Conservation (phyloP, 768 basidiomycete species). For the Suillus tomentosus region DNA sequence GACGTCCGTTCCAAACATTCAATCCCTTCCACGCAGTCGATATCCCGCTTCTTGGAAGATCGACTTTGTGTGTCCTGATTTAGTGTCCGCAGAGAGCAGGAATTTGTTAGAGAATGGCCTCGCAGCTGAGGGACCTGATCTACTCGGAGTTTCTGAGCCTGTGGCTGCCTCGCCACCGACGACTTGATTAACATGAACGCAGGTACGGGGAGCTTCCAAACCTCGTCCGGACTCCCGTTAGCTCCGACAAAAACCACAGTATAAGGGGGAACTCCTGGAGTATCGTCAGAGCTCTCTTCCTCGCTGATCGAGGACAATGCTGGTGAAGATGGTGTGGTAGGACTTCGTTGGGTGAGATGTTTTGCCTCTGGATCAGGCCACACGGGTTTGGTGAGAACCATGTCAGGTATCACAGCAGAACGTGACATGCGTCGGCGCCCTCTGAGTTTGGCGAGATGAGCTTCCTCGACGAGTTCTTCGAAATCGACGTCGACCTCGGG, state of each 20-base stretch:
- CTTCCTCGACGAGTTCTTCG: slow-evolving; percentile 6
- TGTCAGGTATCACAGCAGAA: neutral
- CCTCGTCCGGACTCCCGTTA: slow-evolving; percentile 3
- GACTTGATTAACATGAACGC: slow-evolving; percentile 6
- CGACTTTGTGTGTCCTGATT: neutral
- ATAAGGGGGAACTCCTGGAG: slow-evolving; percentile 1
- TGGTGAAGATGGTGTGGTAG: neutral
- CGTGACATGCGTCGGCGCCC: slow-evolving; percentile 3
- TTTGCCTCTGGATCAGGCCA: neutral
- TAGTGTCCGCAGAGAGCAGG: neutral
- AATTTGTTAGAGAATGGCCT: neutral
- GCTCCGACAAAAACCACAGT: slow-evolving; percentile 6
- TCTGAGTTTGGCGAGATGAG: slow-evolving; percentile 4
- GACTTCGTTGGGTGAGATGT: neutral
- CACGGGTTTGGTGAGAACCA: neutral
- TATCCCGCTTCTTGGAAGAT: slow-evolving; percentile 1
- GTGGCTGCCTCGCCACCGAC: slow-evolving; percentile 5
- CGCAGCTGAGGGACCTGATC: slow-evolving; percentile 7
- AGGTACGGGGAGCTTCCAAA: slow-evolving; percentile 8
- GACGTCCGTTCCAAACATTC: neutral
- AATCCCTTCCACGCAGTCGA: neutral
- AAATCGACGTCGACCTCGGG: slow-evolving; percentile 1
- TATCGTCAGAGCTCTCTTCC: neutral
- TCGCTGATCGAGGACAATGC: neutral
- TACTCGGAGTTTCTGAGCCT: slow-evolving; percentile 7